phyloP scores from a whole-genome alignment of 306 rosid genomes.

The Corylus heterophylla region DNA sequence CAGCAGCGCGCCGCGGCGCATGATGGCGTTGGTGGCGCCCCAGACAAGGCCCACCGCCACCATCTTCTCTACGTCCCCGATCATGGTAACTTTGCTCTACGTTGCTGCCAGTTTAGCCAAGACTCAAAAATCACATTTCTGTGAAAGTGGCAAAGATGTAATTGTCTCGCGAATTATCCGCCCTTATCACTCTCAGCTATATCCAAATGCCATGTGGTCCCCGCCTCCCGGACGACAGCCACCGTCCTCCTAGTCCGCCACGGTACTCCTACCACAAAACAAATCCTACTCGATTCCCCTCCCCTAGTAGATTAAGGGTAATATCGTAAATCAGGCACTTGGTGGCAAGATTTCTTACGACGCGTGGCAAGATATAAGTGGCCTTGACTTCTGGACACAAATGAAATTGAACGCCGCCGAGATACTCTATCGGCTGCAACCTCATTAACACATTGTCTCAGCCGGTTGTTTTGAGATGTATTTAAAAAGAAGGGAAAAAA shows the following conservation, averaged over 20 bases:
- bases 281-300: not conserved
- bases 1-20: conserved; percentile 85
- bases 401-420: no score
- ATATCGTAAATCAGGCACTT: not conserved
- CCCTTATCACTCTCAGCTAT: no score
- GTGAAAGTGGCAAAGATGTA: no score
- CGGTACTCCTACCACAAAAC: not conserved
- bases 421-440: no score
- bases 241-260: not conserved
- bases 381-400: no score
- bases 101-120: not conserved
- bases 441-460: no score
- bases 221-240: not conserved
- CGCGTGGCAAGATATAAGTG: no score
- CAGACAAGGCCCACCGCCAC: conserved; percentile 78
- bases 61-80: conserved; percentile 73
- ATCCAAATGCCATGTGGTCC: not conserved
- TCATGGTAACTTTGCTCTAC: conserved; percentile 25
- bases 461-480: no score
- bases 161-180: no score
- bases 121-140: no score
- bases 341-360: not conserved
- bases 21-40: conserved; percentile 92
- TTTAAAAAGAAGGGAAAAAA: no score
- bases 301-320: not conserved